Conservation (phyloP, 345 rosid genomes). For the Arabidopsis suecica region DNA sequence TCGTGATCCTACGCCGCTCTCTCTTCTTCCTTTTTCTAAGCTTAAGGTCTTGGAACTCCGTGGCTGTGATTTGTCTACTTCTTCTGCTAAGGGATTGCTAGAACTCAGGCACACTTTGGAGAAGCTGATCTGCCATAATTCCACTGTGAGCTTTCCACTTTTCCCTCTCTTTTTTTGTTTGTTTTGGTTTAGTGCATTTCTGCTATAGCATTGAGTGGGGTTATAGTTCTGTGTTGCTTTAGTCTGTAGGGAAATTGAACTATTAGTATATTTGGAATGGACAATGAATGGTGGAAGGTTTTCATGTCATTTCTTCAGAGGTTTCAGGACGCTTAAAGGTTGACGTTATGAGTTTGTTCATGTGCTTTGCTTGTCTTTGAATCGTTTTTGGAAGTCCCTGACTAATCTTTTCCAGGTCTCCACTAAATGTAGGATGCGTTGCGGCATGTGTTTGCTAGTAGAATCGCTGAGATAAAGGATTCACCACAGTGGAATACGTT, state of each 20-base stretch:
- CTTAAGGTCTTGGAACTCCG: slow-evolving; percentile 83
- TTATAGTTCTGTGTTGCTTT: slow-evolving; percentile 34
- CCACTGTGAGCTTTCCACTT: slow-evolving; percentile 69
- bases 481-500: slow-evolving; percentile 89
- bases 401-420: slow-evolving; percentile 30
- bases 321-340: slow-evolving; percentile 37
- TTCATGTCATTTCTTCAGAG: slow-evolving; percentile 37
- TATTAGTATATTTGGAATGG: slow-evolving; percentile 39
- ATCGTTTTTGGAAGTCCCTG: slow-evolving; percentile 15
- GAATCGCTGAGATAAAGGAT: slow-evolving; percentile 87
- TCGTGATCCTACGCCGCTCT: slow-evolving; percentile 91
- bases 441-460: slow-evolving; percentile 91
- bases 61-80: slow-evolving; percentile 91
- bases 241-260: slow-evolving; percentile 38
- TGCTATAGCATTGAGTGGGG: slow-evolving; percentile 31
- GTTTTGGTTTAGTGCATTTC: slow-evolving; percentile 24
- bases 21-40: slow-evolving; percentile 79
- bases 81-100: slow-evolving; percentile 90
- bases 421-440: slow-evolving; percentile 74
- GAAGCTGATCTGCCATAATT: slow-evolving; percentile 92
- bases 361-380: slow-evolving; percentile 25
- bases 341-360: slow-evolving; percentile 32
- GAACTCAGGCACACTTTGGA: slow-evolving; percentile 87
- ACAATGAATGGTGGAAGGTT: slow-evolving; percentile 36
- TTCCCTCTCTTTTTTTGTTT: neutral